Evolutionary conservation across 2,329 filamentous ascomycete species (phyloP), one percentile per base, ranked within the genome.

Genomic region (Ceratocystis huliohia): DNA sequence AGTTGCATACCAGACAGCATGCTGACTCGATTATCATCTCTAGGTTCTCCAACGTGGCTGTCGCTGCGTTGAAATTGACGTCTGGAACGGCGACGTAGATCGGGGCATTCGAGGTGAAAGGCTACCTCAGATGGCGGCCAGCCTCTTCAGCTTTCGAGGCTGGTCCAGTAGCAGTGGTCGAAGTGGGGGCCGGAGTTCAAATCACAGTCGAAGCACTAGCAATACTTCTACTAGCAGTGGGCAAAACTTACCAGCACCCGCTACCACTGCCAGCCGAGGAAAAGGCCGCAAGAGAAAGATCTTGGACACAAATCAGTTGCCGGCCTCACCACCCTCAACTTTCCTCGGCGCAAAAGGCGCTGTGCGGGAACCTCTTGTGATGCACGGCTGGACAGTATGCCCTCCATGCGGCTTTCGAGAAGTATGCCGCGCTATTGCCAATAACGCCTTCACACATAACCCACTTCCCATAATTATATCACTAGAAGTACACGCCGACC

Each of bases 51-150:
- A 83, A 45, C 82, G 85, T 64, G 89, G 89, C 61, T 96, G 92
- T 72, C 85, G 92, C 69, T 96, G 91, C 72, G 91, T 96, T 61
- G 92, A 96, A 74, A 94, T 96, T 66, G 93, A 96, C 73, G 91
- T 96, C 2, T 96, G 92, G 89, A 89, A 96, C 74, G 89, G 91
- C 13, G 78, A 82, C 69, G 74, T 78, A 20, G 74, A 75, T 66
- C 77, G 78, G 44, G 77, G 78, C 56, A 70, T 80, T 6, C 82
- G 81, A 0, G 77, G 75, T 22, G 77, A 76, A 65, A 80, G 77
- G 37, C 73, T 79, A 20, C 80, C 78, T 44, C 80, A 76, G 53
- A 74, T 76, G 0, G 77, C 78, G 30, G 75, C 76, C 13, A 77
- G 77, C 25, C 70, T 80, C 61, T 74, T 72, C 10, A 76, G 74